phyloP scores from a whole-genome alignment of 345 rosid species.

The Boechera divaricarpa region DNA sequence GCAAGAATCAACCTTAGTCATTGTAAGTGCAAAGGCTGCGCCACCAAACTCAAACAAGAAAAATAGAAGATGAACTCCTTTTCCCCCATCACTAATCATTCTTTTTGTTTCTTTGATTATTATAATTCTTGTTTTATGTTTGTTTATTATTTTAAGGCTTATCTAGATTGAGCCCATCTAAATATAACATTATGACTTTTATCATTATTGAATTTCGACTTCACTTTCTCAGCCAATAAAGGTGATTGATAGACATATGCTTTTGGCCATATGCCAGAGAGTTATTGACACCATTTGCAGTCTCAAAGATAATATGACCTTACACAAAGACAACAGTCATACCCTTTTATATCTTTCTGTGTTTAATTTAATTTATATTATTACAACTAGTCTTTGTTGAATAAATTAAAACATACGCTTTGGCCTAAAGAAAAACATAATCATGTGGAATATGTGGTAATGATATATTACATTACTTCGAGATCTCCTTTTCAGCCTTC shows the following conservation, averaged over 20 bases:
- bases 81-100: conserved; percentile 44
- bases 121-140: conserved; percentile 19
- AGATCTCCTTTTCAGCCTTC: conserved; percentile 12
- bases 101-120: conserved; percentile 30
- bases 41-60: conserved; percentile 42
- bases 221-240: conserved; percentile 30
- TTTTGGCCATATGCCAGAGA: conserved; percentile 37
- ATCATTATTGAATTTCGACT: conserved; percentile 21
- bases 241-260: conserved; percentile 28
- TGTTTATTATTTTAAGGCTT: conserved; percentile 38
- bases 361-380: conserved; percentile 10
- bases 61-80: conserved; percentile 25
- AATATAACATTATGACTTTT: conserved; percentile 33
- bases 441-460: conserved; percentile 9
- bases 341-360: conserved; percentile 20
- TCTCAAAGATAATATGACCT: conserved; percentile 36
- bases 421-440: conserved; percentile 28
- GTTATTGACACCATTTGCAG: conserved; percentile 35
- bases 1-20: conserved; percentile 42
- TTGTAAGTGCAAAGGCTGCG: conserved; percentile 41
- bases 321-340: conserved; percentile 40
- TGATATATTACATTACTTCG: conserved; percentile 1
- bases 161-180: conserved; percentile 41
- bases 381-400: conserved; percentile 14
- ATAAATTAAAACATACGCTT: conserved; percentile 9